Percentiles rank a stretch among this genome's conserved stretches.
Conservation (phyloP, 164 flowering plant genomes). For the Liquidambar formosana region DNA sequence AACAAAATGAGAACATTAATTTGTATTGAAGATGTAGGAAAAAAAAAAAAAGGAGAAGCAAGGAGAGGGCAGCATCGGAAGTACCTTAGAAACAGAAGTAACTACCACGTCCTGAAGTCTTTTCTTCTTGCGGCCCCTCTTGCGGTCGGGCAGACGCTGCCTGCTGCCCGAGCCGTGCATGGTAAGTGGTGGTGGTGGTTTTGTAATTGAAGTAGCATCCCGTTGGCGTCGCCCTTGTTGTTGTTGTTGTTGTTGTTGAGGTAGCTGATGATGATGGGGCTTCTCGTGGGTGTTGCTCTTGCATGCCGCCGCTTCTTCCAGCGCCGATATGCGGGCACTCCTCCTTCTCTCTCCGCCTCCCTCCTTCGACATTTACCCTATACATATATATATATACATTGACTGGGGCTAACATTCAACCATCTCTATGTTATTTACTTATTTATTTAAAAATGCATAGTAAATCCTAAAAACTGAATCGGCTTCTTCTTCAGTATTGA, state of each 20-base stretch:
- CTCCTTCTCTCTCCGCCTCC: conserved; percentile 8
- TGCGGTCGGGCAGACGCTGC: conserved; percentile 1
- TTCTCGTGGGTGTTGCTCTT: not conserved
- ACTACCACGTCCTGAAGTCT: conserved; percentile 14
- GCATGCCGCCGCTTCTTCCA: conserved; percentile 2
- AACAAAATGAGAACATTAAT: no score
- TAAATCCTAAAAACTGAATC: no score
- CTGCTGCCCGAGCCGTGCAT: not conserved
- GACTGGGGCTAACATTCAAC: no score
- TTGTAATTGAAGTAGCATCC: not conserved
- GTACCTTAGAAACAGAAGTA: not conserved
- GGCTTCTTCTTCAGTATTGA: no score
- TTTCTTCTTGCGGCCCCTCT: conserved; percentile 17
- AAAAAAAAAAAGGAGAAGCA: not conserved
- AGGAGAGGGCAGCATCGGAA: no score
- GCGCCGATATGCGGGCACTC: conserved; percentile 11
- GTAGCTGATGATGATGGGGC: not conserved
- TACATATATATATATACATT: no score
- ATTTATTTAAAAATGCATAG: no score
- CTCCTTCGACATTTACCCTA: conserved; percentile 6
- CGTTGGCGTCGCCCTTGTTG: no score
- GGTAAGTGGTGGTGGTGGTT: no score
- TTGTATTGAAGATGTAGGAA: no score
- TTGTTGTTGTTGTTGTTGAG: not conserved
- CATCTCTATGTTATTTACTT: no score